Percentiles rank a stretch among this genome's conserved stretches.
phyloP scores from a whole-genome alignment of 441 rosid species.

The Viola pubescens region DNA sequence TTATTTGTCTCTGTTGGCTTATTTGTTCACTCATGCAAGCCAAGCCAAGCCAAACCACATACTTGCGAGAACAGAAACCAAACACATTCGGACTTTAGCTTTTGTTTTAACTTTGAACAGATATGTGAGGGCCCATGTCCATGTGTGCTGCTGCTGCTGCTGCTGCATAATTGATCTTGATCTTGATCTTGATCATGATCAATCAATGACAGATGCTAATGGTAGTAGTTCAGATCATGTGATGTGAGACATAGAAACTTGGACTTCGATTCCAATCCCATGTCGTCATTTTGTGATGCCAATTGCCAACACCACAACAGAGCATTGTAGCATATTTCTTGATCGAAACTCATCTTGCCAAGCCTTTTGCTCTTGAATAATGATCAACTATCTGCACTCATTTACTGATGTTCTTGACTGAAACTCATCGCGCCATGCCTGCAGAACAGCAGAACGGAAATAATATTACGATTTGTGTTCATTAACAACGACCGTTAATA shows the following conservation, averaged over 20 bases:
- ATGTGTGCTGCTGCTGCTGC: background rate
- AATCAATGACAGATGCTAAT: background rate
- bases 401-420: too few relatives aligned
- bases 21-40: background rate
- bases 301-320: too few relatives aligned
- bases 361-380: background rate
- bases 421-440: too few relatives aligned
- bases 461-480: too few relatives aligned
- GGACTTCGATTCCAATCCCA: background rate
- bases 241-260: background rate
- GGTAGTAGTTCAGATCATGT: background rate
- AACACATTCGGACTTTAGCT: slow-evolving; percentile 4
- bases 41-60: background rate
- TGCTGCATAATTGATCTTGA: background rate
- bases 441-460: too few relatives aligned
- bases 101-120: background rate
- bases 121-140: background rate
- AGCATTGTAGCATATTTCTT: too few relatives aligned
- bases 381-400: background rate
- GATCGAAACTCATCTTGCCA: background rate
- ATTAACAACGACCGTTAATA: too few relatives aligned
- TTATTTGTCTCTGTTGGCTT: too few relatives aligned
- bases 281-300: background rate
- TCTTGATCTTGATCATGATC: background rate
- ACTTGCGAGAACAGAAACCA: background rate